phyloP scores from a whole-genome alignment of 352 stramenopile genomes.

The Phytophthora megakarya region DNA sequence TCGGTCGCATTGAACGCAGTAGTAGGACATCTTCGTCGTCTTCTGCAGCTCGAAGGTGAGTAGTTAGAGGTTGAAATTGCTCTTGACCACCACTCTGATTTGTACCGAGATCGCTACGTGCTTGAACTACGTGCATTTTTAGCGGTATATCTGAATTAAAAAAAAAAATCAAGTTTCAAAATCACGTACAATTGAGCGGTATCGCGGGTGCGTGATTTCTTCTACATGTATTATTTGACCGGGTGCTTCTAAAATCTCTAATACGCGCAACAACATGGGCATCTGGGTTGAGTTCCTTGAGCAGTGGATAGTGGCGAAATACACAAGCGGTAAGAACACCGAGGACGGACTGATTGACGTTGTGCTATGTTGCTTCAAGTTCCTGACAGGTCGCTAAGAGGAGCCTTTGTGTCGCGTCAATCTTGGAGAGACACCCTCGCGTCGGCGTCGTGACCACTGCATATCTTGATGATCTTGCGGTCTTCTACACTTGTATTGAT shows the following conservation, averaged over 20 bases:
- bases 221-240: neutral
- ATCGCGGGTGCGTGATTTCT: too few species aligned
- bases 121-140: neutral
- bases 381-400: conserved; percentile 8
- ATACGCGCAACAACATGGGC: too few species aligned
- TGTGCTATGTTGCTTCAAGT: conserved; percentile 7
- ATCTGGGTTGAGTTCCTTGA: conserved; percentile 14
- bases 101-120: neutral
- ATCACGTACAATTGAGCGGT: too few species aligned
- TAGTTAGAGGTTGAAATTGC: too few species aligned
- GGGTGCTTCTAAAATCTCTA: neutral
- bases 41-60: neutral
- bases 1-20: neutral
- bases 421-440: neutral
- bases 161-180: neutral
- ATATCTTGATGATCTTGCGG: conserved; percentile 7
- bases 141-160: neutral
- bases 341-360: conserved; percentile 5
- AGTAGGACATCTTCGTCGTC: neutral
- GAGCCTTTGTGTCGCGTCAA: neutral
- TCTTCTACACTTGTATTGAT: conserved; percentile 7
- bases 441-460: conserved; percentile 12
- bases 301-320: conserved; percentile 23
- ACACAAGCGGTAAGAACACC: too few species aligned
- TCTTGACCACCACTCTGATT: too few species aligned